These are phyloP conservation scores for Xylona heveae DNA, from an alignment of 495 filamentous ascomycete species.

Conservation along the genomic window DNA sequence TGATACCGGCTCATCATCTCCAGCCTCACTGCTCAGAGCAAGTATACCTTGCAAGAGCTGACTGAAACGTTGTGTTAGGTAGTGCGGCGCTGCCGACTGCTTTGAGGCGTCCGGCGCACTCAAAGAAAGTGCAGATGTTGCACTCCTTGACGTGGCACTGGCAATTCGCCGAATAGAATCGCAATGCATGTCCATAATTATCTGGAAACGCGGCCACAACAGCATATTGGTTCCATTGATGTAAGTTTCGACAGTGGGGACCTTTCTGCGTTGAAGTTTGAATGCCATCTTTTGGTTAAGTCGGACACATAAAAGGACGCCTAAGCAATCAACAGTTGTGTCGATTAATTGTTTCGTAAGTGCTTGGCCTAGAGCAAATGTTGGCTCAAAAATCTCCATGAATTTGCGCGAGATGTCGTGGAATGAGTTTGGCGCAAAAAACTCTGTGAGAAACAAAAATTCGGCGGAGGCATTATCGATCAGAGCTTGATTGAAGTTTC, in stretches of 20 bases:
- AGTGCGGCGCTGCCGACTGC: conserved; percentile 70
- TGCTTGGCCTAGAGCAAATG: conserved; percentile 56
- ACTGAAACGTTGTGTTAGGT: conserved; percentile 79
- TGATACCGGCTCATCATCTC: conserved; percentile 80
- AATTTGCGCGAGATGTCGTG: conserved; percentile 45
- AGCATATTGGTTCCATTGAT: conserved; percentile 91
- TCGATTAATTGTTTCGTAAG: conserved; percentile 60
- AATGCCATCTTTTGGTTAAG: conserved; percentile 87
- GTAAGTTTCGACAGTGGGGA: conserved; percentile 75
- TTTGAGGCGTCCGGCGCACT: conserved; percentile 33
- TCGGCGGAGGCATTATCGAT: conserved; percentile 89
- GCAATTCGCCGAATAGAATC: conserved; percentile 52
- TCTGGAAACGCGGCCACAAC: conserved; percentile 88
- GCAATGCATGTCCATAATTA: conserved; percentile 80
- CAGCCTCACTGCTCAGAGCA: conserved; percentile 60
- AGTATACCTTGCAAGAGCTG: conserved; percentile 74
- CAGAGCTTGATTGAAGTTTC: conserved; percentile 82
- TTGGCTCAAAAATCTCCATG: conserved; percentile 60
- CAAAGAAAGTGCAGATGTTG: conserved; percentile 31
- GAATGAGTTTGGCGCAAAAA: conserved; percentile 49
- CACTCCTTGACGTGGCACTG: conserved; percentile 25
- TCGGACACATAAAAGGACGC: conserved; percentile 74
- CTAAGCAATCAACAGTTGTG: conserved; percentile 61
- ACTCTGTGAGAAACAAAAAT: conserved; percentile 78
- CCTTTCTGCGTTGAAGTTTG: conserved; percentile 72